Percentiles rank a stretch among this genome's conserved stretches.
These are phyloP conservation scores for Cryoendolithus antarcticus DNA, from an alignment of 2,329 filamentous ascomycete genomes.

Conservation along the genomic window DNA sequence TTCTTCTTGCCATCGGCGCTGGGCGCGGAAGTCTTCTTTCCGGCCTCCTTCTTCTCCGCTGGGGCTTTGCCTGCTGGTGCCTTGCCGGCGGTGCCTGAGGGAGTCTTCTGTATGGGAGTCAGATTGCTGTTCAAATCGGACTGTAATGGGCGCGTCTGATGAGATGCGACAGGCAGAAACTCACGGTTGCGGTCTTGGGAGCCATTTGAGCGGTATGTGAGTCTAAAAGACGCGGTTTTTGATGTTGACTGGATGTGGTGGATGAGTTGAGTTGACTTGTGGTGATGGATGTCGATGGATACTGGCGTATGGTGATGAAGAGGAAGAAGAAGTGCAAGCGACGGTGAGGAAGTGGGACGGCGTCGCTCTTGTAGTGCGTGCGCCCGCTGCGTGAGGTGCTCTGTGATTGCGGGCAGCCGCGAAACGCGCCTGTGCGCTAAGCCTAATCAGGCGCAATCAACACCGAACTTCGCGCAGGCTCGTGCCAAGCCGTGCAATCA, in stretches of 20 bases:
- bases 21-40: conserved; percentile 93
- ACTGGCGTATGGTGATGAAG: conserved; percentile 27
- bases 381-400: conserved; percentile 3
- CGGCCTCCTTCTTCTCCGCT: conserved; percentile 98
- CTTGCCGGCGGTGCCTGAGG: conserved; percentile 73
- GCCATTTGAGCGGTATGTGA: conserved; percentile 59
- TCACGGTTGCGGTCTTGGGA: conserved; percentile 75
- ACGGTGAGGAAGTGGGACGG: conserved; percentile 5
- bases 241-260: conserved; percentile 16
- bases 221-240: conserved; percentile 16
- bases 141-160: neutral
- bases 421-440: conserved; percentile 8
- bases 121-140: neutral
- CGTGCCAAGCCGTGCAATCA: conserved; percentile 6
- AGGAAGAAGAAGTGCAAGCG: conserved; percentile 21
- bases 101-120: conserved; percentile 47
- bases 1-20: conserved; percentile 95
- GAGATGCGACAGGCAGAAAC: neutral
- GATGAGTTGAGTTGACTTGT: conserved; percentile 19
- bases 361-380: conserved; percentile 7
- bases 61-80: conserved; percentile 69
- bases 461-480: conserved; percentile 2
- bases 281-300: conserved; percentile 19
- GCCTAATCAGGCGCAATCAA: conserved; percentile 7
- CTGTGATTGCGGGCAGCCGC: conserved; percentile 8